Conservation (phyloP, 306 rosid genomes). For the Cucumis hystrix region DNA sequence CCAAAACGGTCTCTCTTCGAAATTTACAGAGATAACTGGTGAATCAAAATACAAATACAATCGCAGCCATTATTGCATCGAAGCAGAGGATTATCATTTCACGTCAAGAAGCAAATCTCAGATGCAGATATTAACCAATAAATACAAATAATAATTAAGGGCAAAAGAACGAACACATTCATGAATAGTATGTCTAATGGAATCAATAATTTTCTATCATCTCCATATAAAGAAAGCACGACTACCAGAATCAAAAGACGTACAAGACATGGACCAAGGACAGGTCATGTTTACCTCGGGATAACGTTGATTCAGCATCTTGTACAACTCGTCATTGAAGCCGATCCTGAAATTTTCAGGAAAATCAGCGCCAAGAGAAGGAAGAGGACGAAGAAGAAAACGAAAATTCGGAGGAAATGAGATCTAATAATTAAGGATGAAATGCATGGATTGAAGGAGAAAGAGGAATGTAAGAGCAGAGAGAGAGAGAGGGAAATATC, state of each 20-base stretch:
- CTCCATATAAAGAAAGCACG: not conserved
- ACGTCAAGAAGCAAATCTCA: not conserved
- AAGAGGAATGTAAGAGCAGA: not conserved
- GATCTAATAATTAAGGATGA: not conserved
- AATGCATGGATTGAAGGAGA: not conserved
- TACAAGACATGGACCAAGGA: not conserved
- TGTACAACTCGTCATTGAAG: slow-evolving; percentile 4
- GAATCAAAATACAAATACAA: not conserved
- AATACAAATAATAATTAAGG: not conserved
- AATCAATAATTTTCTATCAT: not conserved
- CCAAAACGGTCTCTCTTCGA: not conserved
- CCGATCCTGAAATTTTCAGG: not conserved
- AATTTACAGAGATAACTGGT: not conserved
- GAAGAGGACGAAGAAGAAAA: not conserved
- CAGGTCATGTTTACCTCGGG: not conserved
- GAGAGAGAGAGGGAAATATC: not conserved
- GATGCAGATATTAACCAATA: not conserved
- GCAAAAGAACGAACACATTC: not conserved
- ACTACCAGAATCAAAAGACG: not conserved
- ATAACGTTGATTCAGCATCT: not conserved
- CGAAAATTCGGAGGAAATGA: not conserved
- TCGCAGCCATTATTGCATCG: not conserved
- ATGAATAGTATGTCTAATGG: not conserved
- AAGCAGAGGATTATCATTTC: not conserved
- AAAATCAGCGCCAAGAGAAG: not conserved